Conservation (phyloP, 306 rosid species). For the Alnus glutinosa region DNA sequence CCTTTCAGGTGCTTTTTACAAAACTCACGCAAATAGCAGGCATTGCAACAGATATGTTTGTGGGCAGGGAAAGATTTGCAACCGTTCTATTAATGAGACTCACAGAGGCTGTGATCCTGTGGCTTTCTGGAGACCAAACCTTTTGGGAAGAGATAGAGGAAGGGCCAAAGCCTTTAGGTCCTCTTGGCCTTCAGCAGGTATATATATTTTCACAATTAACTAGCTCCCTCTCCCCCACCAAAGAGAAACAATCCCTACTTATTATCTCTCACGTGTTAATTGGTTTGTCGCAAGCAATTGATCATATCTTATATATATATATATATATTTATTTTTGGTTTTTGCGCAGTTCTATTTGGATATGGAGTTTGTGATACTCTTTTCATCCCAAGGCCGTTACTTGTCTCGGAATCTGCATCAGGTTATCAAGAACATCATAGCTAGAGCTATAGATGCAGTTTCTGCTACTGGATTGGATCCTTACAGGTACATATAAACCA, state of each 20-base stretch:
- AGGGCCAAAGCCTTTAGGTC: conserved; percentile 69
- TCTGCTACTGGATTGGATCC: conserved; percentile 85
- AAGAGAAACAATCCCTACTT: conserved; percentile 3
- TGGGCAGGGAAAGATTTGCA: conserved; percentile 85
- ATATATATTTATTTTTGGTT: not conserved
- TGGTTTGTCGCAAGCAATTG: not conserved
- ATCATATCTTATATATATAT: too few species aligned
- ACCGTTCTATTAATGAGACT: conserved; percentile 86
- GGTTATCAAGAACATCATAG: conserved; percentile 71
- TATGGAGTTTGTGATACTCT: conserved; percentile 90
- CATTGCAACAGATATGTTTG: conserved; percentile 72
- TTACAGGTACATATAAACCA: conserved; percentile 51
- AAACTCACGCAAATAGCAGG: conserved; percentile 63
- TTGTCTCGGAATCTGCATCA: conserved; percentile 81
- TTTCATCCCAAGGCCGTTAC: conserved; percentile 88
- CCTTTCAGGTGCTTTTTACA: conserved; percentile 58
- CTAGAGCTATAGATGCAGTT: conserved; percentile 71
- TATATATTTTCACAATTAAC: conserved; percentile 18
- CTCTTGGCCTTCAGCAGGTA: conserved; percentile 94
- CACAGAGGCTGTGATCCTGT: conserved; percentile 78
- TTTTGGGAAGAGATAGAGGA: conserved; percentile 86
- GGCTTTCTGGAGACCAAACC: conserved; percentile 82
- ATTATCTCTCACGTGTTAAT: not conserved
- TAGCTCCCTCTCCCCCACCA: not conserved
- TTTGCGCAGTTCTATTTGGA: conserved; percentile 79